Evolutionary conservation across 495 filamentous ascomycete species (phyloP), one percentile per base, ranked within the genome.

Genomic region (Podospora pseudoanserina): DNA sequence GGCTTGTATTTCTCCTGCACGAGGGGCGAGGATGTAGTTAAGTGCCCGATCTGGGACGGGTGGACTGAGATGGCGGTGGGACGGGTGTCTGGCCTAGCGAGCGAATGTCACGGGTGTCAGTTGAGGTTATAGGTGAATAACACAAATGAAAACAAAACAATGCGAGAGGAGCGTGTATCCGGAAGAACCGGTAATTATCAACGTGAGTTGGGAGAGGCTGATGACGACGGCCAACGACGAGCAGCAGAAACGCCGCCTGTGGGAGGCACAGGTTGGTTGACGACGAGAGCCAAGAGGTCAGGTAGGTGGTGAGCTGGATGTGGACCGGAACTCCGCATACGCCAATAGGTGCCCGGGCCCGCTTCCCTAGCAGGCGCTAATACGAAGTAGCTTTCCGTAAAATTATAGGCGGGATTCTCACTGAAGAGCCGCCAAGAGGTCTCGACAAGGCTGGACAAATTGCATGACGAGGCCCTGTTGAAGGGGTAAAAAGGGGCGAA

Each of bases 21-120:
- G 64, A 93, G 79, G 32, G 92, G 93, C 28, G 93, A 94, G 18
- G 92, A 94, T 15, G 90, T 87, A 32, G 93, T 94, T 65, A 94
- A 83, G 77, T 91, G 90, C 66, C 89, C 92, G 70, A 88, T 83
- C 75, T 95, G 92, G 30, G 92, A 94, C 53, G 89, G 84, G 77
- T 89, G 90, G 32, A 88, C 83, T 56, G 89, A 88, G 65, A 84
- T 67, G 79, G 80, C 71, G 87, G 90, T 66, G 86, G 88, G 75
- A 60, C 74, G 72, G 34, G 7, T 67, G 30, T 67, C 60, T 60
- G 68, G 73, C 64, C 55, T 68, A 66, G 61, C 66, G 72, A 70
- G 63, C 60, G 60, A 67, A 65, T 71, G 57, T 68, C 59, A 67
- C 49, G 68, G 20, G 34, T 56, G 62, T 30, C 64, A 62, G 63